Base-by-base conservation (phyloP, 192 early-diverging fungal genomes). In the Coemansia sp. region DNA sequence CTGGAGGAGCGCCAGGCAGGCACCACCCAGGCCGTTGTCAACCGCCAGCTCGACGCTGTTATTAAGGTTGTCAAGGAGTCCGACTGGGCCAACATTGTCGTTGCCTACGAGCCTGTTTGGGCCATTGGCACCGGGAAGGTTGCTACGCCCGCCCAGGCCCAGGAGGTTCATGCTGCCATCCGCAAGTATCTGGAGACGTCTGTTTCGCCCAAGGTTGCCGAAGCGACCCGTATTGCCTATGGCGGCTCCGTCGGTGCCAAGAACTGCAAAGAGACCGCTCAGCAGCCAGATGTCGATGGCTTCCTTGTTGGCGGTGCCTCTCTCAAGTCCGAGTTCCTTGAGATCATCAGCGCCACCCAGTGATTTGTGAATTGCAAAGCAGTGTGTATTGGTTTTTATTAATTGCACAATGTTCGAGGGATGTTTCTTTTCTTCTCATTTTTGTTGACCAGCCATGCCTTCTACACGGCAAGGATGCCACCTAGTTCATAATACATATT, bases 81-180 rank as follows among this genome's bases (percentile, higher is more conserved):
- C 19, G 93, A 98, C 85, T 99, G 97, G 98, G 82, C 80, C 56
- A 88, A 94, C 75, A 88, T 99, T 67, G 97, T 98, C 13, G 87
- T 99, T 85, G 98, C 98, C 69, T 99, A 99, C 82, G 98, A 99
- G 86, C 98, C 98, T 61, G 98, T 99, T 62, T 99, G 98, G 98
- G 98, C 98, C 41, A 98, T 99, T 72, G 97, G 98, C 58, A 99
- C 98, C 18, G 98, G 98, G 67, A 95, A 95, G 89, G 96, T 99
- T 11, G 96, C 98, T 48, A 89, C 93, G 19, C 93, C 93, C 57
- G 84, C 91, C 43, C 94, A 98, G 87, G 98, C 98, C 47, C 96
- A 99, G 87, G 97, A 99, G 72, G 92, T 93, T 51, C 98, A 99
- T 84, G 83, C 73, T 16, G 85, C 82, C 59, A 95, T 99, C 78